A percentile compares a stretch with the other conserved stretches of the same genome.
Conservation (phyloP, 83 land plant genomes). For the Diphasiastrum complanatum region DNA sequence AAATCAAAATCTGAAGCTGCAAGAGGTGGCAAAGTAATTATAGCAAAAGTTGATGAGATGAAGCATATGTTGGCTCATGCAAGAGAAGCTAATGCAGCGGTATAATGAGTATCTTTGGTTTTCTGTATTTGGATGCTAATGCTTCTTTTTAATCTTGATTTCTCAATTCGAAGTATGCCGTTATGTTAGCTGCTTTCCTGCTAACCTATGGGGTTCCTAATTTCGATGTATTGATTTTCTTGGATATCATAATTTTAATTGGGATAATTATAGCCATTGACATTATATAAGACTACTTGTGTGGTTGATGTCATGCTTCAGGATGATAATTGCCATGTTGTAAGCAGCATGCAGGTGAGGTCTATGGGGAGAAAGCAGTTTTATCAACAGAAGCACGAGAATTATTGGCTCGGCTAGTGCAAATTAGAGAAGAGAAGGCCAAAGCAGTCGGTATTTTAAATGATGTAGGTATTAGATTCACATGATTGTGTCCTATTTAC, state of each 20-base stretch:
- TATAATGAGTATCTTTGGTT: slow-evolving; percentile 14
- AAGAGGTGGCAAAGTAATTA: slow-evolving; percentile 44
- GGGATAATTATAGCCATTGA: background rate
- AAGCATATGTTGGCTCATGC: slow-evolving; percentile 45
- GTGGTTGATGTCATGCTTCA: background rate
- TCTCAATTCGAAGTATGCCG: slow-evolving; percentile 2
- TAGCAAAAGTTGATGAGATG: slow-evolving; percentile 53
- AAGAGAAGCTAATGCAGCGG: slow-evolving; percentile 79
- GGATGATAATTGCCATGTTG: background rate
- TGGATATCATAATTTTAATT: too few species aligned
- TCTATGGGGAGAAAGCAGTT: slow-evolving; percentile 78
- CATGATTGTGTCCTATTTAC: background rate
- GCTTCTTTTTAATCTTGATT: background rate
- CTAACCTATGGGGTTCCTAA: too few species aligned
- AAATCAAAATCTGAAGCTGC: slow-evolving; percentile 50
- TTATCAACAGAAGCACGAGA: slow-evolving; percentile 81
- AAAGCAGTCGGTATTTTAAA: slow-evolving; percentile 49
- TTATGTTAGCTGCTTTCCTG: too few species aligned
- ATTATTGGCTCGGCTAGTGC: slow-evolving; percentile 58
- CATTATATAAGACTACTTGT: background rate
- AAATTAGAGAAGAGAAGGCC: slow-evolving; percentile 51
- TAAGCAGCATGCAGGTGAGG: slow-evolving; percentile 80
- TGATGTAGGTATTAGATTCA: slow-evolving; percentile 36
- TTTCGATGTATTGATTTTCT: too few species aligned
- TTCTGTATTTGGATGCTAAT: background rate